Evolutionary conservation across 1,284 basidiomycete species (phyloP).

Genomic region (Trichosporon sp.): DNA sequence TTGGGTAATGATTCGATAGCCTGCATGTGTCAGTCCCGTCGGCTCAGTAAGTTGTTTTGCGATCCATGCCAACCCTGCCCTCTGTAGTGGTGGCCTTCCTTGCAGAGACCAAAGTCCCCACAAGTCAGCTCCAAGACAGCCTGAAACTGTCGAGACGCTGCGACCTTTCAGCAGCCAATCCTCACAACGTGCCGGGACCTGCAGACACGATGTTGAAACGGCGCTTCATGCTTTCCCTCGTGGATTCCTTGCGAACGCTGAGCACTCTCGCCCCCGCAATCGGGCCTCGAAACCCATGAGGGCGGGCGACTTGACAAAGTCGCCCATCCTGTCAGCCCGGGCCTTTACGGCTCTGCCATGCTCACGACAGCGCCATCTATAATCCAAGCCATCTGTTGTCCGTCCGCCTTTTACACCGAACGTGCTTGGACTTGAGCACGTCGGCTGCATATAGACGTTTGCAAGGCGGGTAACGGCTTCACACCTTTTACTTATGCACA

Average conservation of each 20-base stretch:
- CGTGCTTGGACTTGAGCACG: slow-evolving; percentile 21
- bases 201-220: slow-evolving; percentile 12
- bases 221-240: slow-evolving; percentile 22
- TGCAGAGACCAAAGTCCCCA: background rate
- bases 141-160: background rate
- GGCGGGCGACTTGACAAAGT: background rate
- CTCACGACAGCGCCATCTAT: slow-evolving; percentile 26
- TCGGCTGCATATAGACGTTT: slow-evolving; percentile 27
- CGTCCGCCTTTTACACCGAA: slow-evolving; percentile 34
- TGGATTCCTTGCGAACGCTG: slow-evolving; percentile 27
- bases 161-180: slow-evolving; percentile 20
- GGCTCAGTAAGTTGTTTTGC: slow-evolving; percentile 22
- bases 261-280: slow-evolving; percentile 22
- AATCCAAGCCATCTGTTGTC: slow-evolving; percentile 27
- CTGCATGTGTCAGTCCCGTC: slow-evolving; percentile 22
- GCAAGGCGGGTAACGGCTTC: slow-evolving; percentile 30
- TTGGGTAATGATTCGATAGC: background rate
- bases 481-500: slow-evolving; percentile 38
- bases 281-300: slow-evolving; percentile 36
- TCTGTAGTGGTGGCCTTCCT: background rate
- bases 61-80: slow-evolving; percentile 26
- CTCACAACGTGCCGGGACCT: slow-evolving; percentile 19
- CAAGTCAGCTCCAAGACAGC: background rate
- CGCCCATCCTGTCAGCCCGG: slow-evolving; percentile 24
- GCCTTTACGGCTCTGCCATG: slow-evolving; percentile 31